Base-by-base conservation (phyloP, 306 rosid species). In the Begonia masoniana region DNA sequence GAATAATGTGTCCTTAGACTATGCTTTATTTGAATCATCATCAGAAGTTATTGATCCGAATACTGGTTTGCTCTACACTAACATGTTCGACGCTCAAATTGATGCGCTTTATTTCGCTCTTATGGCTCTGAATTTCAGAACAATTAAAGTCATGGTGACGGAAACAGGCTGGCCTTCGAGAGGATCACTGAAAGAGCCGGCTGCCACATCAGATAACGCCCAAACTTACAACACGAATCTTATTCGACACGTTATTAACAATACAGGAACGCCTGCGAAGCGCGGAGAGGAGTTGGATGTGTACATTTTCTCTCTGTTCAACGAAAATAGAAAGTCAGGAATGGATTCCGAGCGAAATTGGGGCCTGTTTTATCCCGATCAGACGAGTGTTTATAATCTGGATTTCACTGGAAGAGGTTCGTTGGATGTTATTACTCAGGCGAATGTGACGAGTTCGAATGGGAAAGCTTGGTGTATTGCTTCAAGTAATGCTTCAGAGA, bases 151-250 rank as follows among this genome's bases (percentile, higher is more conserved):
- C 58, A 81, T 83, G 88, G 94, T 92, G 61, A 79, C 96, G 4
- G 99, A 92, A 72, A 92, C 99, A 15, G 99, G 99, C 53, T 92
- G 99, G 99, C 99, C 99, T 58, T 81, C 96, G 12, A 92, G 87
- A 57, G 99, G 99, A 47, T 86, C 99, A 0, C 87, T 93, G 7
- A 92, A 83, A 80, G 99, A 92, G 78, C 79, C 75, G 10, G 84
- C 93, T 58, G 99, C 99, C 13, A 75, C 76, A 52, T 76, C 85
- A 9, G 85, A 75, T 58, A 72, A 79, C 58, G 85, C 99, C 52
- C 99, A 92, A 63, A 83, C 69, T 15, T 92, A 81, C 66, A 92
- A 79, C 54, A 66, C 78, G 10, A 79, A 79, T 63, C 65, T 31
- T 31, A 31, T 31, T 7, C 39, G 39, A 31, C 39, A 31, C 39